phyloP scores from a whole-genome alignment of 2,329 filamentous ascomycete genomes.

The Berkeleyomyces basicola region DNA sequence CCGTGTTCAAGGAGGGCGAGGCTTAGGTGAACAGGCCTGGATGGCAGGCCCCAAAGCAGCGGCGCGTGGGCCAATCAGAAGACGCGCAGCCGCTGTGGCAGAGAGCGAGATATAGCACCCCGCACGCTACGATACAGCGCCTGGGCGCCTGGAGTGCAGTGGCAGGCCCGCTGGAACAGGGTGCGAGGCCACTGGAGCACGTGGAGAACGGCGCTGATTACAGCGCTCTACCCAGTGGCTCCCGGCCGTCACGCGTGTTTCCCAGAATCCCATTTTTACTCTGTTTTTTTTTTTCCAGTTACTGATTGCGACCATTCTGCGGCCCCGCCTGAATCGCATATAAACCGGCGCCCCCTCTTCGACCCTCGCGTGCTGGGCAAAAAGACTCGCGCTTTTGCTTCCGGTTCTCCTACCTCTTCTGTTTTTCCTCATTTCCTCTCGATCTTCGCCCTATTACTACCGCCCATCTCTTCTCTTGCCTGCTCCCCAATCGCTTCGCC shows the following conservation, averaged over 20 bases:
- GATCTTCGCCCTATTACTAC: constrained; percentile 18
- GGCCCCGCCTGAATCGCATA: constrained; percentile 39
- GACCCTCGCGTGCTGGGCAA: constrained; percentile 28
- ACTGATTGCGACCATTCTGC: constrained; percentile 28
- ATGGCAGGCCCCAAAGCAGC: too few relatives aligned
- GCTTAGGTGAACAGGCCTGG: too few relatives aligned
- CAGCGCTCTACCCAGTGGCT: neutral
- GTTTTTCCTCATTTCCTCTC: constrained; percentile 17
- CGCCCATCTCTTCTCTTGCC: constrained; percentile 8
- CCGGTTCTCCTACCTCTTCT: constrained; percentile 15
- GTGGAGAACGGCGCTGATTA: too few relatives aligned
- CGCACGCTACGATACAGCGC: too few relatives aligned
- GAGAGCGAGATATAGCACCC: too few relatives aligned
- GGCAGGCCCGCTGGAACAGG: too few relatives aligned
- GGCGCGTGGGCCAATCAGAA: too few relatives aligned
- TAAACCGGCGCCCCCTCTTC: constrained; percentile 31
- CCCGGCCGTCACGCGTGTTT: neutral
- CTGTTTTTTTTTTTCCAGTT: neutral
- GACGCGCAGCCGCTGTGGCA: too few relatives aligned
- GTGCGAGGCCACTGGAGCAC: too few relatives aligned
- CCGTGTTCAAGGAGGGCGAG: too few relatives aligned
- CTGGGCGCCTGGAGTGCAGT: too few relatives aligned
- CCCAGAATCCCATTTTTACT: neutral
- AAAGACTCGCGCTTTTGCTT: constrained; percentile 23
- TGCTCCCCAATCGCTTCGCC: neutral